Conservation (phyloP, 345 rosid genomes). For the Gossypium australe region DNA sequence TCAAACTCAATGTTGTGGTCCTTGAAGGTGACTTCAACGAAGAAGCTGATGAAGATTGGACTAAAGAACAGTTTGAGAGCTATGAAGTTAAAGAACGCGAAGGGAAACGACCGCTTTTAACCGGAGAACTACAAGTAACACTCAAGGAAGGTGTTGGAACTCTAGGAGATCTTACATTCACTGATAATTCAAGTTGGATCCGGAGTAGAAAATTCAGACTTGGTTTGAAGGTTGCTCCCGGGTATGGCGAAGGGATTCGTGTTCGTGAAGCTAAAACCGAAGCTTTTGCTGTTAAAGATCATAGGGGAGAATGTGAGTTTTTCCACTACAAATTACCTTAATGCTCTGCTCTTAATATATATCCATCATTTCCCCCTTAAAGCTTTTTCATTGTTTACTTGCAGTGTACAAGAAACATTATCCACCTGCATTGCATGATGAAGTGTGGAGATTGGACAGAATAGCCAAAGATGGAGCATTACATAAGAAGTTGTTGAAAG, state of each 20-base stretch:
- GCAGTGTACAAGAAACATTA: slow-evolving; percentile 91
- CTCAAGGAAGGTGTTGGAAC: slow-evolving; percentile 89
- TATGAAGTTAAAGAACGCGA: slow-evolving; percentile 77
- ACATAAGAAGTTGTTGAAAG: slow-evolving; percentile 68
- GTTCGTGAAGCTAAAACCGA: slow-evolving; percentile 86
- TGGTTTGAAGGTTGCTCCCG: slow-evolving; percentile 58
- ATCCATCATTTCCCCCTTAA: too few species aligned
- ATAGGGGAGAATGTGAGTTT: slow-evolving; percentile 87
- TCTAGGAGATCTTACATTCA: slow-evolving; percentile 77
- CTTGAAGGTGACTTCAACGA: slow-evolving; percentile 85
- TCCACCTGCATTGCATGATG: slow-evolving; percentile 87
- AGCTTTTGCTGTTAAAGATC: slow-evolving; percentile 94
- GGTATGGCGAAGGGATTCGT: slow-evolving; percentile 45
- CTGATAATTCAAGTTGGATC: slow-evolving; percentile 97
- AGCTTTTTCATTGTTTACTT: slow-evolving; percentile 5
- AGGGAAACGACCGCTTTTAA: slow-evolving; percentile 83
- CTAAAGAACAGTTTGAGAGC: slow-evolving; percentile 64
- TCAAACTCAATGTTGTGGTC: slow-evolving; percentile 66
- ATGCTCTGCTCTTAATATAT: too few species aligned
- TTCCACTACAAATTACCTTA: not conserved
- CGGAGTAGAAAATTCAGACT: slow-evolving; percentile 95
- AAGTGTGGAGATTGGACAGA: slow-evolving; percentile 94
- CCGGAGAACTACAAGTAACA: slow-evolving; percentile 66
- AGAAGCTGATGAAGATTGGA: slow-evolving; percentile 63
- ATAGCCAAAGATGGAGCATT: slow-evolving; percentile 95